Evolutionary conservation across 805 yeast species (phyloP), one percentile per base, ranked within the genome.

Genomic region (Candida piceae): DNA sequence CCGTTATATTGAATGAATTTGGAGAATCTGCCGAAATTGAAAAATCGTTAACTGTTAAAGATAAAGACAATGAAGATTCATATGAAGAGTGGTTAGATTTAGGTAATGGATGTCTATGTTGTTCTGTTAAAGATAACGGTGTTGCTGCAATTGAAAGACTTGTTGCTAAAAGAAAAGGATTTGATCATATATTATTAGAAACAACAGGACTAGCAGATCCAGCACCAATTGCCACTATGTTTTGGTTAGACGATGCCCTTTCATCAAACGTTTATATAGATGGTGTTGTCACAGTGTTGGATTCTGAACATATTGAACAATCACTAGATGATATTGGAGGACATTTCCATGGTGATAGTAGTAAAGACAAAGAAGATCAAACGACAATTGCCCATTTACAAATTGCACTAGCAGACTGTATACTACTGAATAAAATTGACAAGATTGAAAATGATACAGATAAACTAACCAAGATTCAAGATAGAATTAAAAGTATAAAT

Each of bases 171-270:
- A 80, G 76, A 22, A 72, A 72, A 35, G 62, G 55, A 1, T 88
- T 90, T 35, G 98, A 93, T 60, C 84, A 90, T 54, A 88, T 93
- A n/a, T 58, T 93, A 17, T 64, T 93, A 36, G 98, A 93, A 55
- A 93, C 98, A 0, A 87, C 96, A 0, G 98, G 98, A 0, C 72
- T 93, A 12, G 98, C 98, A 0, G 97, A 93, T 55, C 98, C 98
- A 0, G 97, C 89, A 0, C 97, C 97, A 0, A 87, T 93, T 19
- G 96, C 97, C 4, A 76, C 80, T 45, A 90, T 90, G 96, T 93
- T 93, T 61, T 93, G 98, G 98, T 70, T 89, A 21, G 98, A 93
- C 57, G 90, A 85, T 17, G 97, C 89, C 0, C 66, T 93, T 40
- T 72, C 80, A 12, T 80, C 95, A 4, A 80, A 79, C 47, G 87